Conservation (phyloP, 352 stramenopile species). For the Hyaloperonospora brassicae region DNA sequence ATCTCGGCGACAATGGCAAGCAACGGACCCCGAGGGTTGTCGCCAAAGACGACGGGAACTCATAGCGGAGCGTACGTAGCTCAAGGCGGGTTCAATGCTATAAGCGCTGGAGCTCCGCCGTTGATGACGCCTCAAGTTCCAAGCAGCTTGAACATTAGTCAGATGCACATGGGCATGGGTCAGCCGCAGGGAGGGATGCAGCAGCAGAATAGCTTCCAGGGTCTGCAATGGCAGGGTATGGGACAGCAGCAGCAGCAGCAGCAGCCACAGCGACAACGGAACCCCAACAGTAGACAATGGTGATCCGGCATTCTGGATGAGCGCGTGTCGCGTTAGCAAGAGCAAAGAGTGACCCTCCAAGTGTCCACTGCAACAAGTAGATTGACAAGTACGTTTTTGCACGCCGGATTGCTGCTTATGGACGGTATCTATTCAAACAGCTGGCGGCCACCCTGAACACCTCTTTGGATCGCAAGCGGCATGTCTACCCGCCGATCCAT, state of each 20-base stretch:
- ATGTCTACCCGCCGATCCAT: conserved; percentile 4
- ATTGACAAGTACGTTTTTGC: too few relatives aligned
- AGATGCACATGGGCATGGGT: conserved; percentile 76
- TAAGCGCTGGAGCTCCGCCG: conserved; percentile 28
- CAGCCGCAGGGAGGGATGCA: conserved; percentile 34
- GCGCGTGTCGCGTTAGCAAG: neutral
- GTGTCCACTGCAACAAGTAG: too few relatives aligned
- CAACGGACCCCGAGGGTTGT: conserved; percentile 28
- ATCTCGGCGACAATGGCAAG: conserved; percentile 24
- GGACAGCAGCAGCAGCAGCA: conserved; percentile 48
- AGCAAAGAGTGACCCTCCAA: too few relatives aligned
- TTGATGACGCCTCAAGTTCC: conserved; percentile 40
- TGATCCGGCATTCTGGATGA: conserved; percentile 7
- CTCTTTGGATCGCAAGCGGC: too few relatives aligned
- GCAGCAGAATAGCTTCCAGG: conserved; percentile 71
- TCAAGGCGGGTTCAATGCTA: conserved; percentile 37
- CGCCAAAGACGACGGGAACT: conserved; percentile 20
- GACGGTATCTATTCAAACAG: neutral
- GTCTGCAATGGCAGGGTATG: conserved; percentile 80
- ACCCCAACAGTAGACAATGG: conserved; percentile 50
- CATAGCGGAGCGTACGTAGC: conserved; percentile 20
- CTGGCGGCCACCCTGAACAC: neutral
- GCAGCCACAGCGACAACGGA: conserved; percentile 47
- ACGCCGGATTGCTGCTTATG: neutral
- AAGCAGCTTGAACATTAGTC: conserved; percentile 71